Conservation (phyloP, 306 rosid species). For the Dryas alaskensis region DNA sequence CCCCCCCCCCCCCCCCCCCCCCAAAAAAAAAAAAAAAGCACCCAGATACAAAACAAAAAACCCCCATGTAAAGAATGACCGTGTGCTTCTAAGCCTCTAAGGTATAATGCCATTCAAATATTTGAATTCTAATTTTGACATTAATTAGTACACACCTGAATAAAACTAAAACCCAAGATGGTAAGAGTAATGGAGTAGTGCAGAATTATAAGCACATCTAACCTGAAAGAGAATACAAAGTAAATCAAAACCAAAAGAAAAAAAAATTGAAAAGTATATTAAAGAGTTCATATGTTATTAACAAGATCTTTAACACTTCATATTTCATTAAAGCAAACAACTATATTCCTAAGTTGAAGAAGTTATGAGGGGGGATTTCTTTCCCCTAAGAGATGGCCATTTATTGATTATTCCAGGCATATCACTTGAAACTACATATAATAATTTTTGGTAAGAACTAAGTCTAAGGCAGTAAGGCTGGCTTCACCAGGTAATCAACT, state of each 20-base stretch:
- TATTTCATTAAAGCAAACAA: neutral
- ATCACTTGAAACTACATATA: neutral
- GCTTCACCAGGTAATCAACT: neutral
- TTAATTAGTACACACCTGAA: constrained; percentile 8
- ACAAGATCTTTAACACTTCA: neutral
- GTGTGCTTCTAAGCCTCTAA: constrained; percentile 2
- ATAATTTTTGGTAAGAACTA: neutral
- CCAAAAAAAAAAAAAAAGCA: neutral
- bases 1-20: too few relatives aligned
- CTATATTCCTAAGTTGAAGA: neutral
- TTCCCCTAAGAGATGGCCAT: neutral
- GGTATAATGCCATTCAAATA: neutral
- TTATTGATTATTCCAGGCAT: neutral
- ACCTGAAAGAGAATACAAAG: constrained; percentile 9
- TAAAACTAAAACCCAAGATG: constrained; percentile 11
- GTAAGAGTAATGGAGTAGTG: constrained; percentile 10
- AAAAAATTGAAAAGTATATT: too few relatives aligned
- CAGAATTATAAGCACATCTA: constrained; percentile 8
- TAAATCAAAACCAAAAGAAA: neutral
- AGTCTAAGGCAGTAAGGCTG: neutral
- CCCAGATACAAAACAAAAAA: neutral
- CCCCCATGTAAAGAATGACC: neutral
- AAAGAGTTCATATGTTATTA: neutral
- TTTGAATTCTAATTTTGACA: neutral
- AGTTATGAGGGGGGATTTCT: neutral